These are phyloP conservation scores for Fusarium nematophilum DNA, from an alignment of 2,329 filamentous ascomycete genomes.

Conservation along the genomic window DNA sequence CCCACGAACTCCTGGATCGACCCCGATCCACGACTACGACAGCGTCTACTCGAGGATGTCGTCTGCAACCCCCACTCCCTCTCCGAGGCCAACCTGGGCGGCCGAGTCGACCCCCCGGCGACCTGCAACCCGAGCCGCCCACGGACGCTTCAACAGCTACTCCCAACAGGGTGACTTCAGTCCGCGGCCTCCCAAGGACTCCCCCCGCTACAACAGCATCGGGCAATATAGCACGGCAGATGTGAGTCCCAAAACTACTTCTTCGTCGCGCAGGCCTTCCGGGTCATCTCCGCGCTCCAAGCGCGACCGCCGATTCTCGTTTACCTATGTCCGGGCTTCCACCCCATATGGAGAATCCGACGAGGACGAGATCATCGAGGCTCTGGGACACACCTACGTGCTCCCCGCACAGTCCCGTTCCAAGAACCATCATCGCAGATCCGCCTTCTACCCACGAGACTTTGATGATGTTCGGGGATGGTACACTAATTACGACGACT, in stretches of 20 bases:
- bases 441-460: conserved; percentile 52
- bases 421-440: conserved; percentile 47
- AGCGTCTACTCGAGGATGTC: conserved; percentile 60
- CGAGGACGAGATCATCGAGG: conserved; percentile 70
- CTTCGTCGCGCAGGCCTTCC: conserved; percentile 57
- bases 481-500: conserved; percentile 69
- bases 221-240: conserved; percentile 73
- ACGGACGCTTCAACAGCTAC: conserved; percentile 53
- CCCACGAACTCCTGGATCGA: conserved; percentile 57
- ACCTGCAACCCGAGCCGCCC: conserved; percentile 63
- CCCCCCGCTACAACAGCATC: conserved; percentile 71
- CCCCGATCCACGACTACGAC: conserved; percentile 63
- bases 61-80: conserved; percentile 68
- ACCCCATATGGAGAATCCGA: conserved; percentile 71
- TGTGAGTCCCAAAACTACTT: conserved; percentile 71
- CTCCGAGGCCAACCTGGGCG: conserved; percentile 64
- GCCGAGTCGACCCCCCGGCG: conserved; percentile 63
- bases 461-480: conserved; percentile 64
- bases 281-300: conserved; percentile 50
- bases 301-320: conserved; percentile 67
- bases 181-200: conserved; percentile 63
- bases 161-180: conserved; percentile 51
- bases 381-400: conserved; percentile 64
- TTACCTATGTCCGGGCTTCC: conserved; percentile 69
- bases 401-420: conserved; percentile 61